Conservation (phyloP, 306 rosid species). For the Ammopiptanthus mongolicus region DNA sequence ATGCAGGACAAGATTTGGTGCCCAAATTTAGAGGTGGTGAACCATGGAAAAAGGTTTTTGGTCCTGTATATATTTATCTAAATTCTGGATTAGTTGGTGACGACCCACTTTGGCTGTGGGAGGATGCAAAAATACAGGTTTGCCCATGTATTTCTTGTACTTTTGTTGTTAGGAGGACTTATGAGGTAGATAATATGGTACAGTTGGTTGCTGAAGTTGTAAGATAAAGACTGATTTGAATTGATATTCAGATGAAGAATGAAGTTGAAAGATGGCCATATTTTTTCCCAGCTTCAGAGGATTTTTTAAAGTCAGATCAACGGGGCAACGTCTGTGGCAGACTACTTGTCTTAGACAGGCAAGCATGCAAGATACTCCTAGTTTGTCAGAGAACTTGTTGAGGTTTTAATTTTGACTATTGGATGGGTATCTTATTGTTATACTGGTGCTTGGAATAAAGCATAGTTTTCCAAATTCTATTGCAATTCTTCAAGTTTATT, state of each 20-base stretch:
- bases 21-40: constrained; percentile 50
- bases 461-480: not conserved
- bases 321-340: constrained; percentile 66
- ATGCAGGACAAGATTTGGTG: constrained; percentile 73
- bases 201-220: constrained; percentile 20
- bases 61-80: constrained; percentile 68
- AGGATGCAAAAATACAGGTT: constrained; percentile 83
- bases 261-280: constrained; percentile 89
- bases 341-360: constrained; percentile 69
- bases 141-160: not conserved
- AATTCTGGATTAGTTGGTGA: constrained; percentile 45
- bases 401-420: not conserved
- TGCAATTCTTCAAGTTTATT: not conserved
- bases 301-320: constrained; percentile 48
- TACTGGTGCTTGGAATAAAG: not conserved
- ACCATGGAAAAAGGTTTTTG: constrained; percentile 90
- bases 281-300: constrained; percentile 69
- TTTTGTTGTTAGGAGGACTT: constrained; percentile 25
- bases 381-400: not conserved
- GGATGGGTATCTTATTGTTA: not conserved
- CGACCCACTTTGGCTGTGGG: constrained; percentile 62
- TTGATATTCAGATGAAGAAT: constrained; percentile 51
- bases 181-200: constrained; percentile 11
- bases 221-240: constrained; percentile 23
- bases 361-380: constrained; percentile 3